phyloP scores from a whole-genome alignment of 2,329 filamentous ascomycete genomes.

The Claviceps digitariae region DNA sequence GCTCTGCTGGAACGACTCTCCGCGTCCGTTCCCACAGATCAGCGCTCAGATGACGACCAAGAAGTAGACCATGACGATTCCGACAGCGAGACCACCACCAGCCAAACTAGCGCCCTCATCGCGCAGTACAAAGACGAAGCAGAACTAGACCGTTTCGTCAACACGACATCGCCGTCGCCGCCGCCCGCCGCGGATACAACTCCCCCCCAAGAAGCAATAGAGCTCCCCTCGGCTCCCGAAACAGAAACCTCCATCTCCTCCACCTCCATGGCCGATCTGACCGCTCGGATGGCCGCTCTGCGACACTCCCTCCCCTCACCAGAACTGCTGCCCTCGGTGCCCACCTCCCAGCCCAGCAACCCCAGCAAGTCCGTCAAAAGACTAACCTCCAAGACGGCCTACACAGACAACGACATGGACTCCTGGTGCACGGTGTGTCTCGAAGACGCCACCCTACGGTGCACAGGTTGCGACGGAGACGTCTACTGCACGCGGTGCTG shows the following conservation, averaged over 20 bases:
- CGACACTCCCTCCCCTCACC: constrained; percentile 18
- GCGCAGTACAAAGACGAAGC: constrained; percentile 32
- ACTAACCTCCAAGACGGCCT: constrained; percentile 27
- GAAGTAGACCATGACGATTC: constrained; percentile 18
- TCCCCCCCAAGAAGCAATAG: background rate
- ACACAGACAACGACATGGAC: constrained; percentile 57
- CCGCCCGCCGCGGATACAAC: background rate
- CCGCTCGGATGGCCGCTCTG: constrained; percentile 38
- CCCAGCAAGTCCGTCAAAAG: constrained; percentile 27
- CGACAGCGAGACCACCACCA: constrained; percentile 35
- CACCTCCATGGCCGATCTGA: constrained; percentile 26
- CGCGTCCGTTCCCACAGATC: constrained; percentile 15
- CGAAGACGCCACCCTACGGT: constrained; percentile 61
- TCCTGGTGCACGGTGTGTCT: constrained; percentile 75
- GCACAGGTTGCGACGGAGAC: constrained; percentile 56
- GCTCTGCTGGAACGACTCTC: constrained; percentile 25
- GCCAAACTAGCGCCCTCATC: constrained; percentile 31
- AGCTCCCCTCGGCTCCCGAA: background rate
- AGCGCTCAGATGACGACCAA: constrained; percentile 22
- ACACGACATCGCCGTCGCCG: background rate
- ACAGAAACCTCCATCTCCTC: constrained; percentile 3
- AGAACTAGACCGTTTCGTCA: constrained; percentile 16
- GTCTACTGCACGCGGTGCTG: constrained; percentile 70
- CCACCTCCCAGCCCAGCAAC: constrained; percentile 32
- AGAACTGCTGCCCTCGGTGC: constrained; percentile 36